Evolutionary conservation across 805 yeast genomes (phyloP).

Genomic region (Candida broadrunensis): DNA sequence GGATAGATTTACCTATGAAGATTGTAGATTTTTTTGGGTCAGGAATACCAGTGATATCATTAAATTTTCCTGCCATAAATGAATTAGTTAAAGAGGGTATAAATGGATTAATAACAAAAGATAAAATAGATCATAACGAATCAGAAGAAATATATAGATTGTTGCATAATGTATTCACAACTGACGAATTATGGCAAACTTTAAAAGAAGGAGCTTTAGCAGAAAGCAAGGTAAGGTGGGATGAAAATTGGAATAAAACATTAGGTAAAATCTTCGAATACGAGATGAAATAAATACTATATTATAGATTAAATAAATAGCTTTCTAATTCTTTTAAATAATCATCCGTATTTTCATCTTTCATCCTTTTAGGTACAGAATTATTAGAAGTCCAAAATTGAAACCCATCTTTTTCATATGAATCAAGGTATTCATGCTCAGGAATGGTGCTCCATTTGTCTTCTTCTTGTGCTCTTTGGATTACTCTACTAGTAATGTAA

Average conservation of each 20-base stretch:
- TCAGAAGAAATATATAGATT: slow-evolving; percentile 23
- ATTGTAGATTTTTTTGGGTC: slow-evolving; percentile 95
- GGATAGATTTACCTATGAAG: slow-evolving; percentile 95
- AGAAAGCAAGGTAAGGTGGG: slow-evolving; percentile 77
- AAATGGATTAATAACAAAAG: slow-evolving; percentile 59
- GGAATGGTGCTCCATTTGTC: slow-evolving; percentile 36
- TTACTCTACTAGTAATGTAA: slow-evolving; percentile 29
- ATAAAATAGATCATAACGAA: slow-evolving; percentile 12
- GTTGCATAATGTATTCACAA: slow-evolving; percentile 23
- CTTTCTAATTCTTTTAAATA: slow-evolving; percentile 22
- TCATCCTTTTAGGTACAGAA: slow-evolving; percentile 17
- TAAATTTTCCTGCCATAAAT: slow-evolving; percentile 69
- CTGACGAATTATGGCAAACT: slow-evolving; percentile 27
- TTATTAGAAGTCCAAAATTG: slow-evolving; percentile 47
- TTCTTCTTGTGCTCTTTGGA: slow-evolving; percentile 10
- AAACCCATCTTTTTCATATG: slow-evolving; percentile 42
- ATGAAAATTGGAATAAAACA: slow-evolving; percentile 60
- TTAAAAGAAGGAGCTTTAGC: slow-evolving; percentile 66
- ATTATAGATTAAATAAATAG: slow-evolving; percentile 7
- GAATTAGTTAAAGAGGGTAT: slow-evolving; percentile 69
- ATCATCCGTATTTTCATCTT: slow-evolving; percentile 27
- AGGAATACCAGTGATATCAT: slow-evolving; percentile 85
- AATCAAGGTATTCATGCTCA: slow-evolving; percentile 45
- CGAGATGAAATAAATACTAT: slow-evolving; percentile 2
- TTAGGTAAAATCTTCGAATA: slow-evolving; percentile 33